A percentile compares a stretch with the other conserved stretches of the same genome.
Conservation (phyloP, 129 eudicot genomes). For the Kitagawia praeruptora region DNA sequence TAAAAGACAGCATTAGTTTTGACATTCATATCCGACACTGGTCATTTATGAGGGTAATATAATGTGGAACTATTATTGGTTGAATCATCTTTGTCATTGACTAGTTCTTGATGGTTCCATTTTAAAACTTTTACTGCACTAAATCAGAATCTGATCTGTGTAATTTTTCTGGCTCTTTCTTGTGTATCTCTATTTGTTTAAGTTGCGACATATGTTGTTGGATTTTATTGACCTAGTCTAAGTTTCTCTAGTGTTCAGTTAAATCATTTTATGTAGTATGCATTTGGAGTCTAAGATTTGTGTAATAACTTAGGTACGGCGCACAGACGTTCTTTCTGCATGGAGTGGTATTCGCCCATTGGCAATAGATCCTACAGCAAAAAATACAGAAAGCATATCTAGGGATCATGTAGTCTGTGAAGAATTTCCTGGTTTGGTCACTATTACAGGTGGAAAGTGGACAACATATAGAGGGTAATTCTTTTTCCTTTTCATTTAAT, state of each 20-base stretch:
- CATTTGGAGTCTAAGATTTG: slow-evolving; percentile 9
- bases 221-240: not conserved
- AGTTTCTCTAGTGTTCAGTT: not conserved
- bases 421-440: slow-evolving; percentile 87
- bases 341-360: slow-evolving; percentile 98
- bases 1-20: not conserved
- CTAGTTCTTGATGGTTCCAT: not conserved
- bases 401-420: slow-evolving; percentile 89
- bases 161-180: not conserved
- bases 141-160: not conserved
- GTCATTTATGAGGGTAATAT: not conserved
- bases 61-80: not conserved
- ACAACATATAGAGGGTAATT: slow-evolving; percentile 92
- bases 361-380: slow-evolving; percentile 89
- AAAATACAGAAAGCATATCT: slow-evolving; percentile 85
- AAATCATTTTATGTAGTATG: not conserved
- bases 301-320: slow-evolving; percentile 54
- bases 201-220: not conserved
- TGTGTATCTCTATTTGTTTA: not conserved
- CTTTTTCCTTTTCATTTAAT: not conserved
- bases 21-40: not conserved
- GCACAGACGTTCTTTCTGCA: slow-evolving; percentile 83
- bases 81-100: not conserved
- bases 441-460: slow-evolving; percentile 98
- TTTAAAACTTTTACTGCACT: not conserved